These are phyloP conservation scores for Phytophthora rubi DNA, from an alignment of 352 stramenopile genomes.

Conservation along the genomic window DNA sequence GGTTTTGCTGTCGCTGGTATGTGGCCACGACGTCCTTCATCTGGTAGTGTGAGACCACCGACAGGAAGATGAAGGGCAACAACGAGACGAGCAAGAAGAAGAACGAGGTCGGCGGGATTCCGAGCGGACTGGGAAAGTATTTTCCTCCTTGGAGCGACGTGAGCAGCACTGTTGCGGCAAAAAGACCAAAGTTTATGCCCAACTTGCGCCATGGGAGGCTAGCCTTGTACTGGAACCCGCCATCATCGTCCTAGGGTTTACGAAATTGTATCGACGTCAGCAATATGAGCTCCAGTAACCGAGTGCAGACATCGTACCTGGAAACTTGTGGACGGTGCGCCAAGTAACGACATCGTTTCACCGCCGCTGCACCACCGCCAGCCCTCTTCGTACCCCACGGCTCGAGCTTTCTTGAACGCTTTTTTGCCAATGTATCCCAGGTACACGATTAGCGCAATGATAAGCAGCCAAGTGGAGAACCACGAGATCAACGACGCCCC, in stretches of 20 bases:
- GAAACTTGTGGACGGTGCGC: conserved; percentile 35
- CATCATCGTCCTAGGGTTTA: conserved; percentile 30
- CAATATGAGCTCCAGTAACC: background rate
- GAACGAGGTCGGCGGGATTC: conserved; percentile 87
- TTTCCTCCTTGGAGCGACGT: conserved; percentile 91
- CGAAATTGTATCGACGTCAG: background rate
- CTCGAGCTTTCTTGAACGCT: conserved; percentile 77
- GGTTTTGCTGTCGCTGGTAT: conserved; percentile 45
- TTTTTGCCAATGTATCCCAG: conserved; percentile 79
- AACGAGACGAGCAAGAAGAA: conserved; percentile 79
- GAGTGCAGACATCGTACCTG: conserved; percentile 17
- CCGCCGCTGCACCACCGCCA: conserved; percentile 41
- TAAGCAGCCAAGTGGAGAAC: conserved; percentile 81
- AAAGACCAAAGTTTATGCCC: conserved; percentile 73
- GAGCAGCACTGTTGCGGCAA: conserved; percentile 82
- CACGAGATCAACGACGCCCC: conserved; percentile 90
- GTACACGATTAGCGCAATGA: conserved; percentile 82
- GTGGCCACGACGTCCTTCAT: conserved; percentile 47
- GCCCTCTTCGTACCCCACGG: conserved; percentile 84
- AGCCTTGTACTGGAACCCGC: conserved; percentile 36
- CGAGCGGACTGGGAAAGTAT: conserved; percentile 84
- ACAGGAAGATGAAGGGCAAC: conserved; percentile 65
- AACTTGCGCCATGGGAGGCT: conserved; percentile 69
- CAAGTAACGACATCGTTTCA: conserved; percentile 41
- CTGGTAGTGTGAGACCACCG: conserved; percentile 74